phyloP scores from a whole-genome alignment of 257 asterid species.

The Solanum bulbocastanum region DNA sequence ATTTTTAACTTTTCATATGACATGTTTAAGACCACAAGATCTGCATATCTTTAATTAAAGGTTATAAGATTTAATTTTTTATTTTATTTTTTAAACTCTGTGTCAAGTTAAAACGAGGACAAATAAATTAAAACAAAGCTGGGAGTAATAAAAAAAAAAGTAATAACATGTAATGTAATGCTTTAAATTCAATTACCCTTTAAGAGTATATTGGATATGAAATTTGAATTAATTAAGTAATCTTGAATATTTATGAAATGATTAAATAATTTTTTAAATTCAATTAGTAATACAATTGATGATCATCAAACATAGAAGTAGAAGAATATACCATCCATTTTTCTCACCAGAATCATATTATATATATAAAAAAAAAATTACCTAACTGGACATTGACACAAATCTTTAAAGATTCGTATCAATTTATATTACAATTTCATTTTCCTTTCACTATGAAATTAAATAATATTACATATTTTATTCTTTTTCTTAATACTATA shows the following conservation, averaged over 20 bases:
- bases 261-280: not conserved
- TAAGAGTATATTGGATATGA: not conserved
- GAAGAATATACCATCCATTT: not conserved
- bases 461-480: not conserved
- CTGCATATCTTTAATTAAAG: too few species aligned
- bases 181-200: not conserved
- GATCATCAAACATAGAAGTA: not conserved
- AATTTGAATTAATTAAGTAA: not conserved
- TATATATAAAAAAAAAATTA: conserved; percentile 1
- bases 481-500: not conserved
- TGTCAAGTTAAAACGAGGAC: too few species aligned
- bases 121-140: too few species aligned
- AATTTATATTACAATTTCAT: not conserved
- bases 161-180: not conserved
- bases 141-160: not conserved
- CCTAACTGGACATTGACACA: not conserved
- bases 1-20: too few species aligned
- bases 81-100: too few species aligned
- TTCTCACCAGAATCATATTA: not conserved
- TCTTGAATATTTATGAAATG: not conserved
- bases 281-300: not conserved
- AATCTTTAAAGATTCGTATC: not conserved
- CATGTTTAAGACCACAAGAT: too few species aligned
- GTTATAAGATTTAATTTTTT: too few species aligned
- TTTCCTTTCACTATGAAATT: not conserved